Evolutionary conservation across 768 basidiomycete genomes (phyloP), one percentile per base, ranked within the genome.

Genomic region (Peribolospora kevripleyi): DNA sequence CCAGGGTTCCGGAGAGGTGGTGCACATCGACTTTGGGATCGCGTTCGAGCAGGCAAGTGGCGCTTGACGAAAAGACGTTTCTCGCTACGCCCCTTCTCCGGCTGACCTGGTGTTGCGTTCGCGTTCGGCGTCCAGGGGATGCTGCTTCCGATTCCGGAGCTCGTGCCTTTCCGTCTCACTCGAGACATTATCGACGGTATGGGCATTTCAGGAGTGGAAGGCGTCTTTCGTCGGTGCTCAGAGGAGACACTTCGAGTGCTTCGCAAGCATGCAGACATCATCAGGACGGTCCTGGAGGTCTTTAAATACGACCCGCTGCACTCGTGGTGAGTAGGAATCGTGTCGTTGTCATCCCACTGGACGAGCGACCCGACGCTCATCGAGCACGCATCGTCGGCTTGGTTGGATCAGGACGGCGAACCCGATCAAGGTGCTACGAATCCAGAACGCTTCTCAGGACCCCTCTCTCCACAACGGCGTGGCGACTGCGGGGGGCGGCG

Each of bases 281-380:
- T 98, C 63, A 77, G 88, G 75, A 95, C 90, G 0, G 82, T 98
- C 3, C 73, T 98, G 43, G 90, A 93, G 63, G 91, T 95, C 10
- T 93, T 97, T 76, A 86, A 84, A 66, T 78, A 91, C 63, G 91
- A 98, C 66, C 91, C 93, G 5, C 73, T 98, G 14, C 84, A 95
- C 62, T 80, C 78, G 40, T 97, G 91, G 90, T 86, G 51, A 47
- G 50, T 46, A n/a, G n/a, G 3, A 9, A 13, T 46, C 54, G 50
- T 53, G 41, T 13, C 41, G 56, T 25, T 11, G 25, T 25, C 25
- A 25, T 1, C 25, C 25, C 25, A 25, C 25, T 25, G 25, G 25
- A 25, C 25, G 25, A 7, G 13, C 6, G 7, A n/a, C 1, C 3
- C 14, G 39, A 48, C 14, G 13, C 5, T 5, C 37, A 45, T 10